A percentile compares a stretch with the other conserved stretches of the same genome.
Evolutionary conservation across 2,329 filamentous ascomycete genomes (phyloP).

Genomic region (Magnaporthiopsis poae): DNA sequence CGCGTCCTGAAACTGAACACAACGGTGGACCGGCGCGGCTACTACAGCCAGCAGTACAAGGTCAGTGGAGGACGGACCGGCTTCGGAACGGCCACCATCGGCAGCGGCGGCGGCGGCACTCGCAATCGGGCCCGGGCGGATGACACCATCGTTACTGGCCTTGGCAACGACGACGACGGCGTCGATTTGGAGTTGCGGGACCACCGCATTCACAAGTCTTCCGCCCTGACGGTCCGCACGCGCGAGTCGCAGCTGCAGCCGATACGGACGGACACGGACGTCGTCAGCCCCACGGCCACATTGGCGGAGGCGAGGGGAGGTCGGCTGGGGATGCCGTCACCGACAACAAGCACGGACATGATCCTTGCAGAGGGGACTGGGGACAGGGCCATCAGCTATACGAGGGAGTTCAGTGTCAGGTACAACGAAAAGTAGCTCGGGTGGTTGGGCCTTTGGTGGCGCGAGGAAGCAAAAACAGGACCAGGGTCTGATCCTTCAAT

Average conservation of each 20-base stretch:
- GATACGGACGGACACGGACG: too few relatives aligned
- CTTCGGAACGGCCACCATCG: background rate
- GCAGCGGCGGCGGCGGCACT: too few relatives aligned
- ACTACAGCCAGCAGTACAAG: background rate
- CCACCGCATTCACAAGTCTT: background rate
- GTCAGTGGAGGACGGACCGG: background rate
- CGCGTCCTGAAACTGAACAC: conserved; percentile 9
- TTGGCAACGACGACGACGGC: background rate
- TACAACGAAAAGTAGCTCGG: background rate
- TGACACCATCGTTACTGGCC: too few relatives aligned
- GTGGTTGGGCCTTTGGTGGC: background rate
- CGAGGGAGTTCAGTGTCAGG: background rate
- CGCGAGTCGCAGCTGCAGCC: background rate
- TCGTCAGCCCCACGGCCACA: background rate
- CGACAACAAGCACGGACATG: background rate
- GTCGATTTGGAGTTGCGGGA: background rate
- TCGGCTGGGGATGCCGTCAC: background rate
- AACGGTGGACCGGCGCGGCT: background rate
- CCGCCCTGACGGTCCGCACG: too few relatives aligned
- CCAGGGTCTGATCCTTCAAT: too few relatives aligned
- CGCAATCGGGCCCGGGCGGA: too few relatives aligned
- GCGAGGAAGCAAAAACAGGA: background rate
- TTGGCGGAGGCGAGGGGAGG: too few relatives aligned
- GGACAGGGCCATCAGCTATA: background rate
- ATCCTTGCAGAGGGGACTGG: background rate